Evolutionary conservation across 352 stramenopile genomes (phyloP), one percentile per base, ranked within the genome.

Genomic region (Phytophthora macrochlamydospora): DNA sequence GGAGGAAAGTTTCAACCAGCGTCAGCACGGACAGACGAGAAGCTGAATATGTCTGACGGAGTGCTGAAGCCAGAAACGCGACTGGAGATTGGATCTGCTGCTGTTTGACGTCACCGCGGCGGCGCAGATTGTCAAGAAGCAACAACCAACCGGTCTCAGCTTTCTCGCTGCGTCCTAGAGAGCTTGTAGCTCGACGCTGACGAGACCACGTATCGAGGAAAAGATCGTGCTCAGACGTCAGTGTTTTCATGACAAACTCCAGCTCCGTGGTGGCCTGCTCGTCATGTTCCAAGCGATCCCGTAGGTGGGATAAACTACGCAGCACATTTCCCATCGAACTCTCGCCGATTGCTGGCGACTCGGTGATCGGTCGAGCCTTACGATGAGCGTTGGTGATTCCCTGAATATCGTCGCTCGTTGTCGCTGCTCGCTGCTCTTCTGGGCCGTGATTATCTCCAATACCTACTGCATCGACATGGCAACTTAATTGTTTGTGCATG

Each of bases 301-400:
- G 83, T 11, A 92, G 55, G 43, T 83, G 65, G 30, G 71, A 62
- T 7, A 92, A 64, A 32, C 80, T 82, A 45, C 79, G 79, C 37
- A 91, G 78, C 35, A 92, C 80, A 66, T 89, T 84, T 56, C 90
- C 84, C 84, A 92, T 90, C 64, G 74, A 84, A 55, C 78, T 90
- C 42, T 91, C 83, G n/a, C 80, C 83, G 11, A 85, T 74, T 35
- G 62, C 65, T 12, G 59, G 56, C n/a, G 62, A 45, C n/a, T 71
- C 44, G 6, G 33, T 52, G 7, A 32, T 9, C 6, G 24, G 24
- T 46, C 24, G 48, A 14, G 31, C 7, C 45, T 40, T 62, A n/a
- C 40, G 12, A 24, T n/a, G 40, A 24, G 46, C 18, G 32, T 57
- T 35, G 18, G 32, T 24, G 29, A 54, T 46, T 56, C 40, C 28